Conservation (phyloP, 176 grass and related monocot species). For the Zizania latifolia region DNA sequence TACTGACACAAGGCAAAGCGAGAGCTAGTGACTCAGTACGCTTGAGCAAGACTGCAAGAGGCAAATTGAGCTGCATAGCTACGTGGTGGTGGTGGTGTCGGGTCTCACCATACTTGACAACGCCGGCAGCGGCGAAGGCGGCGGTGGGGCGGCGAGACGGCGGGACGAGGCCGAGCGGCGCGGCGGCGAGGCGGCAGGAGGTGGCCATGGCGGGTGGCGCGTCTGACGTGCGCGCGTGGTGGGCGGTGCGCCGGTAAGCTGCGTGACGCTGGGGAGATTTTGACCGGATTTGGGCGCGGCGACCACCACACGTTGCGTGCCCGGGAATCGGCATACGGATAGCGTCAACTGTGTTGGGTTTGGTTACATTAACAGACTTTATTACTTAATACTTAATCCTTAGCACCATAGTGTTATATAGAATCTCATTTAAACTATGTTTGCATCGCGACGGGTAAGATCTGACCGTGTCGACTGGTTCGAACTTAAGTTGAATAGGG, state of each 20-base stretch:
- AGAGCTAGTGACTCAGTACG: neutral
- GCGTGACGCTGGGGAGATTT: slow-evolving; percentile 5
- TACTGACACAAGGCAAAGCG: neutral
- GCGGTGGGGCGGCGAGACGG: neutral
- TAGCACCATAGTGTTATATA: no score
- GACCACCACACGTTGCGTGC: slow-evolving; percentile 33
- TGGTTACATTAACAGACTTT: no score
- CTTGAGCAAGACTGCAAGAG: no score
- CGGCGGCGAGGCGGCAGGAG: slow-evolving; percentile 30
- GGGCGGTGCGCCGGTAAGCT: neutral
- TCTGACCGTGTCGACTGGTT: no score
- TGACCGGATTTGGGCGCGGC: slow-evolving; percentile 12
- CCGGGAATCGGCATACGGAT: slow-evolving; percentile 31
- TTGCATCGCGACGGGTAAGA: no score
- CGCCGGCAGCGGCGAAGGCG: neutral
- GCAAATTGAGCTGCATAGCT: no score
- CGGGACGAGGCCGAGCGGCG: slow-evolving; percentile 22
- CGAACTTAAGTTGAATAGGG: no score
- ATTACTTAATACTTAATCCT: no score
- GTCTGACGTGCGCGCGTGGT: slow-evolving; percentile 5
- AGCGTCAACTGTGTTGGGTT: neutral
- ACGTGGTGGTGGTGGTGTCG: no score
- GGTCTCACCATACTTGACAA: slow-evolving; percentile 3
- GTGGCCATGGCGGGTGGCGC: slow-evolving; percentile 21
- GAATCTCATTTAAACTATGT: no score